phyloP scores from a whole-genome alignment of 2,329 filamentous ascomycete species.

The Colletotrichum godetiae region DNA sequence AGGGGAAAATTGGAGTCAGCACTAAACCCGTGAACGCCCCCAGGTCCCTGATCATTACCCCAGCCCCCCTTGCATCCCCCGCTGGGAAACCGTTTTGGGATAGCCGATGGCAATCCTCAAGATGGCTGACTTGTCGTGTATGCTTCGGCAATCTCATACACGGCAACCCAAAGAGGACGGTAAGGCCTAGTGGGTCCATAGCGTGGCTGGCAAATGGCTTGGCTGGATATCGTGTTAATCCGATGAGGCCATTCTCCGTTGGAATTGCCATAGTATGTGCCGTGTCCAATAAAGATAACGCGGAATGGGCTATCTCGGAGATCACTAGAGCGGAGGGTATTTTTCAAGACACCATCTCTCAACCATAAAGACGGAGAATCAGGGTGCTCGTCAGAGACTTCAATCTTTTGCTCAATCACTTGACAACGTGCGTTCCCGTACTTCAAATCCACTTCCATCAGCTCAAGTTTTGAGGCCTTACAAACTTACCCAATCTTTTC shows the following conservation, averaged over 20 bases:
- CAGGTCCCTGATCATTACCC: not conserved
- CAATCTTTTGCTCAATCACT: not conserved
- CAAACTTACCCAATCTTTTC: not conserved
- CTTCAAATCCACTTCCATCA: not conserved
- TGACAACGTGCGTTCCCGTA: not conserved
- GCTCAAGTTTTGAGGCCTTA: not conserved
- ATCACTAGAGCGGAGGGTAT: not conserved
- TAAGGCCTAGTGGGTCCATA: not conserved
- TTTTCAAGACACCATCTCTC: not conserved
- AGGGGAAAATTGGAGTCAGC: not conserved
- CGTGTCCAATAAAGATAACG: not conserved
- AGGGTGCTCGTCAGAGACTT: not conserved
- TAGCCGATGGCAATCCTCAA: not conserved
- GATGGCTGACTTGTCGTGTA: not conserved
- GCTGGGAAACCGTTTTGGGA: not conserved
- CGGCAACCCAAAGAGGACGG: not conserved
- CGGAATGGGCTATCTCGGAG: not conserved
- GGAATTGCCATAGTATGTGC: not conserved
- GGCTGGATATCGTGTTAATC: not conserved
- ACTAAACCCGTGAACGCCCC: not conserved
- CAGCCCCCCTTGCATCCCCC: not conserved
- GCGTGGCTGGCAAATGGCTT: slow-evolving; percentile 37
- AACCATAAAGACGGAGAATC: not conserved
- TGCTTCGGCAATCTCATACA: not conserved
- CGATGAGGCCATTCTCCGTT: not conserved